phyloP scores from a whole-genome alignment of 2,329 filamentous ascomycete genomes.

The Blastomyces emzantsi region DNA sequence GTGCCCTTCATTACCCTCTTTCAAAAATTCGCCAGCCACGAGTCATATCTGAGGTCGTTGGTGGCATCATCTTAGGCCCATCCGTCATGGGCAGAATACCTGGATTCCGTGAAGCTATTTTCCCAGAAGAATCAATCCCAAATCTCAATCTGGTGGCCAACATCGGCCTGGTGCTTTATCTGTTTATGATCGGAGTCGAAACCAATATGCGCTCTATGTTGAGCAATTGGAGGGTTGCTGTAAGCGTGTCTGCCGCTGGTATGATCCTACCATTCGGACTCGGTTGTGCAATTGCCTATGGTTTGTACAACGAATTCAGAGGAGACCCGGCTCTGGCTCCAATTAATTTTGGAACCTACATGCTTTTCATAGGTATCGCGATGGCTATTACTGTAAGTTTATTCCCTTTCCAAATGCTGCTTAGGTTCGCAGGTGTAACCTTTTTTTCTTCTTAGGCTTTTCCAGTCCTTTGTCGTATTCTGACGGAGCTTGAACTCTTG shows the following conservation, averaged over 20 bases:
- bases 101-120: constrained; percentile 66
- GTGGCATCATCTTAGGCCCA: constrained; percentile 75
- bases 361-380: constrained; percentile 83
- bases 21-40: constrained; percentile 69
- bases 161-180: constrained; percentile 70
- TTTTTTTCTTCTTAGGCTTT: constrained; percentile 46
- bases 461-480: constrained; percentile 84
- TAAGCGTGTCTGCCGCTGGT: constrained; percentile 67
- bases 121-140: constrained; percentile 65
- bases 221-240: constrained; percentile 70
- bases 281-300: constrained; percentile 70
- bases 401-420: not conserved
- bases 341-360: constrained; percentile 53
- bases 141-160: constrained; percentile 71
- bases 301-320: constrained; percentile 66
- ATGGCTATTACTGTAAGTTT: constrained; percentile 71
- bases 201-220: constrained; percentile 70
- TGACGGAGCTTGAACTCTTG: constrained; percentile 83
- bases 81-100: constrained; percentile 83
- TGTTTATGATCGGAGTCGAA: constrained; percentile 82
- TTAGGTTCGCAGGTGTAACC: constrained; percentile 10
- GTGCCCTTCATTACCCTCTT: constrained; percentile 65
- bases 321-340: constrained; percentile 47
- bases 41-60: constrained; percentile 76
- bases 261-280: constrained; percentile 77